phyloP scores from a whole-genome alignment of 306 rosid genomes.

The Quercus engelmannii region DNA sequence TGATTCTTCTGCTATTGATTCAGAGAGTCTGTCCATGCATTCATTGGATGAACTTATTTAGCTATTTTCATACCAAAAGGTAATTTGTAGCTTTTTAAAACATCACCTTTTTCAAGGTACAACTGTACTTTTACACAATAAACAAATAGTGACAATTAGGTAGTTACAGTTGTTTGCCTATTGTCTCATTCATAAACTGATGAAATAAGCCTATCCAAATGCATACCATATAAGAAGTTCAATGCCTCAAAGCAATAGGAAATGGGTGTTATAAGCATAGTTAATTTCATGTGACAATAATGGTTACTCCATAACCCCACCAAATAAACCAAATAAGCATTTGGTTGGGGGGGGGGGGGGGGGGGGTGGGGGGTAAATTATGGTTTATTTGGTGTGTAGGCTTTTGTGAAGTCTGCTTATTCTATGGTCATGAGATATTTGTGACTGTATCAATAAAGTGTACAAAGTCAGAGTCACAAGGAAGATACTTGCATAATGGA shows the following conservation, averaged over 20 bases:
- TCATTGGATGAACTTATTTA: too few species aligned
- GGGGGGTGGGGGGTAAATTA: neutral
- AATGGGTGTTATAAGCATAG: neutral
- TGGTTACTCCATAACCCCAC: neutral
- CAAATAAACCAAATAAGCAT: too few species aligned
- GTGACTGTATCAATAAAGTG: neutral
- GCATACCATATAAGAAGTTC: neutral
- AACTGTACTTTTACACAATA: too few species aligned
- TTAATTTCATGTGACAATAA: neutral
- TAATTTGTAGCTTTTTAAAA: too few species aligned
- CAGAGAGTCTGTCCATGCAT: neutral
- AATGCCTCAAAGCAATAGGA: neutral
- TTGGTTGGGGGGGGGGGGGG: too few species aligned
- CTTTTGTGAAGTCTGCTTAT: neutral
- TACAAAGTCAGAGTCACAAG: neutral
- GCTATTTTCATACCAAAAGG: neutral
- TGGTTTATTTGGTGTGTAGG: neutral
- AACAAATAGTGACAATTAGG: too few species aligned
- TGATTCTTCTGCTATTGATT: neutral
- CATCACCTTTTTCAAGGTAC: too few species aligned
- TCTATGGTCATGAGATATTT: neutral
- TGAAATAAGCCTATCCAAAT: too few species aligned
- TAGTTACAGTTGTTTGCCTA: too few species aligned
- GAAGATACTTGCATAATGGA: neutral
- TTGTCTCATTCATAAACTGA: too few species aligned